Evolutionary conservation across 208 protist species (phyloP), one percentile per base, ranked within the genome.

Genomic region (Crithidia bombi): DNA sequence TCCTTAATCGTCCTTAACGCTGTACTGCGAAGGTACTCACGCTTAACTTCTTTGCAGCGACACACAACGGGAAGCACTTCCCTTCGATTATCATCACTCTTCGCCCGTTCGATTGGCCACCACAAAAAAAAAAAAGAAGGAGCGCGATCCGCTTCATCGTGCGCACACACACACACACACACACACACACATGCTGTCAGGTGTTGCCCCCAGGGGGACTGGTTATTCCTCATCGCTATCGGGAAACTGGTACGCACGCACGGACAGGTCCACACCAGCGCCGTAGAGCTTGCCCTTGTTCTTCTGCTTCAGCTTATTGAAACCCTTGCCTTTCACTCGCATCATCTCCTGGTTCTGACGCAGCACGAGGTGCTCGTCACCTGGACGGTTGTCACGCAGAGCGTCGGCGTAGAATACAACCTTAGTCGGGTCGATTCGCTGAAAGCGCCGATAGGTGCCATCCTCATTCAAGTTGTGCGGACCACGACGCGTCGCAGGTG

Each of bases 231-330:
- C 82, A 44, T 95, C 90, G 58, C 85, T 92, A 57, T 93, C 87
- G n/a, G 86, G 82, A 68, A 95, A 93, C 74, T 93, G 81, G 68
- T 86, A 95, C 5, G 90, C 69, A 21, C 90, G 78, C 23, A 95
- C 86, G 36, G 77, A 79, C 17, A 85, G 78, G 64, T 93, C 87
- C 7, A 95, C 86, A 19, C 83, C 85, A 11, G 83, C 87, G 46
- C 73, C 87, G 67, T 95, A 95, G 43, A 95, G 86, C 72, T 93
- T 95, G 21, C 75, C 76, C 73, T 95, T 95, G 72, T 95, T 95
- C 78, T 95, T 95, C 67, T 95, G 90, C 75, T 95, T 95, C 46
- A 92, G 80, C 64, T 95, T 95, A 66, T 93, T 95, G 73, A 95
- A 95, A 47, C 78, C 68, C 65, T 95, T 95, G 7, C 90, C 90